Conservation (phyloP, 2,329 filamentous ascomycete genomes). For the Pyrenophora tritici-repentis region DNA sequence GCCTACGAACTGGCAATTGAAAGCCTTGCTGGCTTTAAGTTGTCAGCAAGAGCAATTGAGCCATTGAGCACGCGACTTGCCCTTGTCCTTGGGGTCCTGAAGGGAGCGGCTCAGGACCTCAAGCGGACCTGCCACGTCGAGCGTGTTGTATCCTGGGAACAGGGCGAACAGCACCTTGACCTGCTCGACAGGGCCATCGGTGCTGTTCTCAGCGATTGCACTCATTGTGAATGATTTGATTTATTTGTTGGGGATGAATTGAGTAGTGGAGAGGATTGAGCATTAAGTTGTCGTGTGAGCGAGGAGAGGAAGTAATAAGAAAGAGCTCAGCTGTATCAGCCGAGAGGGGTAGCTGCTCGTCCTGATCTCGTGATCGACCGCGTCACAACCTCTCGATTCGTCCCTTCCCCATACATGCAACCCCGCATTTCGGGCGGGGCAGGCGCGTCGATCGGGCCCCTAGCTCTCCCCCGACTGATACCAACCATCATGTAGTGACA, state of each 20-base stretch:
- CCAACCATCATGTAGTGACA: not conserved
- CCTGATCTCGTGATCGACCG: conserved; percentile 28
- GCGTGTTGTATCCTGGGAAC: conserved; percentile 60
- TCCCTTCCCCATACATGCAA: conserved; percentile 32
- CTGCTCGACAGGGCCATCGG: conserved; percentile 58
- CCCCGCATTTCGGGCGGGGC: conserved; percentile 32
- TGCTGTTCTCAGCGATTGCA: conserved; percentile 45
- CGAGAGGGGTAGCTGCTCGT: conserved; percentile 25
- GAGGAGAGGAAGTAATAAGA: conserved; percentile 16
- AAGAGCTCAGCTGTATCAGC: conserved; percentile 22
- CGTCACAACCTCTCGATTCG: conserved; percentile 23
- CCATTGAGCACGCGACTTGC: conserved; percentile 39
- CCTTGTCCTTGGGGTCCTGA: conserved; percentile 59
- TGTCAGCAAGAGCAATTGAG: conserved; percentile 23
- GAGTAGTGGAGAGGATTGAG: conserved; percentile 22
- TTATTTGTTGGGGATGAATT: conserved; percentile 23
- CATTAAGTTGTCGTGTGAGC: conserved; percentile 24
- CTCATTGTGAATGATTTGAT: conserved; percentile 43
- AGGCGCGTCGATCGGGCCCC: conserved; percentile 18
- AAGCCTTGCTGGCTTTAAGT: conserved; percentile 56
- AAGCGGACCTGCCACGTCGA: conserved; percentile 63
- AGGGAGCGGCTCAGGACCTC: conserved; percentile 61
- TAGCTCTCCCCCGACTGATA: conserved; percentile 15
- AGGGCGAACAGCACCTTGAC: conserved; percentile 67
- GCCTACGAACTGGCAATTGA: conserved; percentile 59